phyloP scores from a whole-genome alignment of 257 asterid genomes.

The Eucommia ulmoides region DNA sequence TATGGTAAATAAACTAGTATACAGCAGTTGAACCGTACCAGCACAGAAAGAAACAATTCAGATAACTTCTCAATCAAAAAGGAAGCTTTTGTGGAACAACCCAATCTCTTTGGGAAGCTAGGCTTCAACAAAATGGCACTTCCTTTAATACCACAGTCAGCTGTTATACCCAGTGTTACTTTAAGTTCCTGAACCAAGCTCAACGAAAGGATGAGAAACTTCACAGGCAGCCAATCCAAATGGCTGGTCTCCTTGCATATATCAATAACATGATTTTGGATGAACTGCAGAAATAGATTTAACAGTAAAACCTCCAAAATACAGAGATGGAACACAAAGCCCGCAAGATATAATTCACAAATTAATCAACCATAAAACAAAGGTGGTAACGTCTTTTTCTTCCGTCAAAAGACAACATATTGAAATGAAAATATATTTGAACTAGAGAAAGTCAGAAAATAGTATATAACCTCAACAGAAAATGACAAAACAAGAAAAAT shows the following conservation, averaged over 20 bases:
- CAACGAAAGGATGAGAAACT: slow-evolving; percentile 58
- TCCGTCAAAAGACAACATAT: no score
- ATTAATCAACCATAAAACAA: no score
- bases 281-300: slow-evolving; percentile 31
- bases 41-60: slow-evolving; percentile 32
- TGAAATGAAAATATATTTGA: background rate
- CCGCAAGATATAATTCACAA: no score
- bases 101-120: slow-evolving; percentile 20
- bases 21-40: slow-evolving; percentile 25
- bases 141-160: slow-evolving; percentile 20
- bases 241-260: slow-evolving; percentile 31
- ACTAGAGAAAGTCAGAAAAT: background rate
- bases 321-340: slow-evolving; percentile 1
- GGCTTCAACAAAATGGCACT: slow-evolving; percentile 21
- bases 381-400: no score
- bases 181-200: slow-evolving; percentile 72
- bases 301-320: slow-evolving; percentile 8
- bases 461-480: background rate
- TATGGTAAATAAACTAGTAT: background rate
- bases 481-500: background rate
- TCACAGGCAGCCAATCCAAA: slow-evolving; percentile 44
- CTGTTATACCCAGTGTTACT: slow-evolving; percentile 39
- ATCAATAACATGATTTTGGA: slow-evolving; percentile 41
- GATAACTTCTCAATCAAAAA: slow-evolving; percentile 35
- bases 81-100: slow-evolving; percentile 20